These are phyloP conservation scores for Emydomyces testavorans DNA, from an alignment of 2,329 filamentous ascomycete species.

Conservation along the genomic window DNA sequence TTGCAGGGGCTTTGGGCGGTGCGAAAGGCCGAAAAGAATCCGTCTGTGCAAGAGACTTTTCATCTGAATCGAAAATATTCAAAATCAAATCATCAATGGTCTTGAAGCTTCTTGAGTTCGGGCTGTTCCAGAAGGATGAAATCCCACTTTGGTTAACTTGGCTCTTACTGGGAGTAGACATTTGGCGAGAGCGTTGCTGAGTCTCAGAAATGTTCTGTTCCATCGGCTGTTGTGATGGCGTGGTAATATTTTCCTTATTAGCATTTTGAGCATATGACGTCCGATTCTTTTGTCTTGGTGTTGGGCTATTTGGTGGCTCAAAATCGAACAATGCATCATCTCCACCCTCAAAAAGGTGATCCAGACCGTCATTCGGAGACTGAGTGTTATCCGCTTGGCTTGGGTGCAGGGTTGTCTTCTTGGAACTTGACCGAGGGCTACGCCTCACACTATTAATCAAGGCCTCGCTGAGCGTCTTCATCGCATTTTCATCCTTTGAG, in stretches of 20 bases:
- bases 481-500: slow-evolving; percentile 26
- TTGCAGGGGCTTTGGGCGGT: slow-evolving; percentile 18
- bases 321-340: slow-evolving; percentile 35
- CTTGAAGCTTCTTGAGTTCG: slow-evolving; percentile 22
- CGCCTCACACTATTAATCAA: slow-evolving; percentile 40
- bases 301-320: slow-evolving; percentile 45
- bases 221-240: neutral
- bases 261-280: neutral
- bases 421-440: slow-evolving; percentile 29
- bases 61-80: slow-evolving; percentile 28
- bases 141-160: slow-evolving; percentile 17
- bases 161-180: neutral
- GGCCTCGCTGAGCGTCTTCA: slow-evolving; percentile 30
- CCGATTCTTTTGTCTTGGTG: slow-evolving; percentile 36
- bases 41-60: slow-evolving; percentile 20
- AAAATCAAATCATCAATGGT: slow-evolving; percentile 29
- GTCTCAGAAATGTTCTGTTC: neutral
- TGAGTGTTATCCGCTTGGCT: slow-evolving; percentile 50
- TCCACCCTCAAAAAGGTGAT: slow-evolving; percentile 56
- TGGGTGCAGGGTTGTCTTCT: slow-evolving; percentile 31
- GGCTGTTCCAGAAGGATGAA: slow-evolving; percentile 19
- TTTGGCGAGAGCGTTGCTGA: neutral
- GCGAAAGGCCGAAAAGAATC: slow-evolving; percentile 25
- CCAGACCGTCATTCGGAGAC: slow-evolving; percentile 42
- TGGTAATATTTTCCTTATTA: slow-evolving; percentile 7